Base-by-base conservation (phyloP, 345 rosid genomes). In the Microcos paniculata region DNA sequence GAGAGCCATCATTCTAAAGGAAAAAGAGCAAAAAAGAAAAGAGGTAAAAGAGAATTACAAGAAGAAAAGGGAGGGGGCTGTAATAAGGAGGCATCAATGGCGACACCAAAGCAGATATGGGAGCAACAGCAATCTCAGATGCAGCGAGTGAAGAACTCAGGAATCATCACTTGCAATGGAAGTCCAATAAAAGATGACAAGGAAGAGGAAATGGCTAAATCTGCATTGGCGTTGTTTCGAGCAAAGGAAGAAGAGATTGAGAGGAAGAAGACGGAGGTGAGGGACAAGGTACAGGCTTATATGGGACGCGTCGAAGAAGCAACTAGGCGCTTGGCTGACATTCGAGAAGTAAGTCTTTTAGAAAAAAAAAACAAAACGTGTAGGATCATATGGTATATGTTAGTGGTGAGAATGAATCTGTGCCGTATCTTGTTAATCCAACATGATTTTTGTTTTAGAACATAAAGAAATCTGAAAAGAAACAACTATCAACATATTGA, bases 181-280 rank as follows among this genome's bases (percentile, higher is more conserved):
- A 87, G 88, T 53, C 90, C 90, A 0, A 15, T 61, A 57, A 82
- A 69, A 63, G 96, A 88, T 31, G 97, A 92, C 24, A 86, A 77
- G 59, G 89, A 90, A 15, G 94, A 95, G 19, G 98, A 95, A 79
- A 79, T 90, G 81, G 82, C 94, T 0, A 91, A 85, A 35, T 90
- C 96, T 9, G 92, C 98, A 28, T 74, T 93, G 69, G 92, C 87
- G 21, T 63, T 87, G 86, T 91, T 91, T 82, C 82, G 86, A 62
- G 88, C 87, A 3, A 96, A 90, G 46, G 99, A 93, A 87, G 98
- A 96, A 74, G 98, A 92, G 93, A 96, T 96, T 71, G 94, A 92
- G 84, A 93, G 76, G 86, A 93, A 83, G 86, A 91, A 88, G 84
- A 83, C 81, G 82, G 94, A 91, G 87, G 88, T 96, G 6, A 87